Evolutionary conservation across 805 yeast species (phyloP).

Genomic region (Sugiyamaella valdiviana): DNA sequence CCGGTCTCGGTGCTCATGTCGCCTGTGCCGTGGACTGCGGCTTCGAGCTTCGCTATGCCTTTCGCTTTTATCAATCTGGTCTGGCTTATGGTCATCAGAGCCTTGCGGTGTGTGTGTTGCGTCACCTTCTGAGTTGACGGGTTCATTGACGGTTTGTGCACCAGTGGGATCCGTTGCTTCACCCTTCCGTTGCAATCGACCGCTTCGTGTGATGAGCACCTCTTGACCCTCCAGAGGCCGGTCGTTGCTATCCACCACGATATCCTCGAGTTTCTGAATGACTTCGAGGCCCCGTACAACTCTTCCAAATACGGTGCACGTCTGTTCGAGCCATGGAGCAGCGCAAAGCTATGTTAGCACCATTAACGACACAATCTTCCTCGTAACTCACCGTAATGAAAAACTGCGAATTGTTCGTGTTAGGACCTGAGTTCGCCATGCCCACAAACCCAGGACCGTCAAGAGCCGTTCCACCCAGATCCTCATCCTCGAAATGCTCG

Average conservation of each 20-base stretch:
- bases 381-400: slow-evolving; percentile 18
- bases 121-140: too few species aligned
- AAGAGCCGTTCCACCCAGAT: slow-evolving; percentile 15
- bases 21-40: neutral
- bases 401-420: slow-evolving; percentile 19
- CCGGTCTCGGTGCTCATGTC: neutral
- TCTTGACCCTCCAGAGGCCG: slow-evolving; percentile 17
- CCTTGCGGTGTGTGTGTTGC: too few species aligned
- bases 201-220: slow-evolving; percentile 18
- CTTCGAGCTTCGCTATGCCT: neutral
- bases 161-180: too few species aligned
- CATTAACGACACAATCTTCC: neutral
- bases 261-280: slow-evolving; percentile 10
- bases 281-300: slow-evolving; percentile 18
- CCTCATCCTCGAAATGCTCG: slow-evolving; percentile 20
- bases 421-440: slow-evolving; percentile 20
- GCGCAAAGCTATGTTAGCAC: slow-evolving; percentile 12
- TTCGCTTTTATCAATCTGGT: neutral
- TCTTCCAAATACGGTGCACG: slow-evolving; percentile 16
- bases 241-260: slow-evolving; percentile 18
- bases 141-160: too few species aligned
- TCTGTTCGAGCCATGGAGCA: slow-evolving; percentile 17
- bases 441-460: slow-evolving; percentile 16
- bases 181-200: slow-evolving; percentile 11
- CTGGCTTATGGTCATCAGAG: too few species aligned